Base-by-base conservation (phyloP, 129 eudicot genomes). In the Centaurea solstitialis region DNA sequence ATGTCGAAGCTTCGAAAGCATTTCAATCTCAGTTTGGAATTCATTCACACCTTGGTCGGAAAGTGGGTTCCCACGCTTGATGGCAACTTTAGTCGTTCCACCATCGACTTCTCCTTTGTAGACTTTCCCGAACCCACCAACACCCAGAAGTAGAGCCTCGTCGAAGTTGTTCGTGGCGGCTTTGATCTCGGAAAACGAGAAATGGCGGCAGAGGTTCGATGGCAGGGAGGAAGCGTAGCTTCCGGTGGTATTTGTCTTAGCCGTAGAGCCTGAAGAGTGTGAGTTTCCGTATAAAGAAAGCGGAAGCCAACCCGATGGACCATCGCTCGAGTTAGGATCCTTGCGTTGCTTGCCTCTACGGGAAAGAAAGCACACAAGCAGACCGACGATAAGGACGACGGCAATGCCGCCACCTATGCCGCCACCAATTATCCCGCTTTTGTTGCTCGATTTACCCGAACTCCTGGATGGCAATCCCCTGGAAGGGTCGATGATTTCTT, bases 101-200 rank as follows among this genome's bases (percentile, higher is more conserved):
- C 96, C 92, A 68, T 94, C 98, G 75, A 94, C 80, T 83, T 94
- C 97, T 11, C 98, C 98, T 76, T 88, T 86, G 83, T 94, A 94
- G 17, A 94, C 98, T 85, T 94, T 94, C 9, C 98, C 98, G 47
- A 94, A 94, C 4, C 98, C 98, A 64, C 98, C 98, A 5, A 94
- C 98, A 4, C 98, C 98, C 50, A 94, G 93, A 69, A 92, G 84
- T 22, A 88, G 84, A 28, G 96, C 77, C 80, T 94, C 97, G 45
- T 94, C 98, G 10, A 94, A 94, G 87, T 94, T 90, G 28, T 92
- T 90, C n/a, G 98, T 94, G 87, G 98, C 98, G 37, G 96, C 81
- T 76, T 94, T 94, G 82, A 94, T 94, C 84, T 94, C 98, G 13
- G 93, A 87, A 80, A 94, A 88, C 4, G 98, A 94, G 45, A 94